A percentile compares a stretch with the other conserved stretches of the same genome.
phyloP scores from a whole-genome alignment of 2,329 filamentous ascomycete genomes.

The Xylariaceae sp. region DNA sequence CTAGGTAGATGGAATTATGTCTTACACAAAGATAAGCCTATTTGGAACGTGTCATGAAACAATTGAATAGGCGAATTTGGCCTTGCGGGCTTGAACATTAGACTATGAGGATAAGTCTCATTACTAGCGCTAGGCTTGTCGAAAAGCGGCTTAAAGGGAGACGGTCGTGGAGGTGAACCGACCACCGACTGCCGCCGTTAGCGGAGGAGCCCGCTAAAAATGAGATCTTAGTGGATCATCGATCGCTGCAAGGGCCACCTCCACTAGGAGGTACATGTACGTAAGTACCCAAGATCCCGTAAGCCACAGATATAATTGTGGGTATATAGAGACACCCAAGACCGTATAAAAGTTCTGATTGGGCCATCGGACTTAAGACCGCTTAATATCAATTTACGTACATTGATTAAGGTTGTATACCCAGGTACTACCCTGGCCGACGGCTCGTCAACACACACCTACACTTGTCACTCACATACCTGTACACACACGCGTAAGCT shows the following conservation, averaged over 20 bases:
- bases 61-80: too few relatives aligned
- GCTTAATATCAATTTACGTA: not conserved
- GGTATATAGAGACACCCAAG: not conserved
- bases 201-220: not conserved
- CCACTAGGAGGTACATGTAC: not conserved
- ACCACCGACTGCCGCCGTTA: not conserved
- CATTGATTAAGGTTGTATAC: too few relatives aligned
- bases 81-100: too few relatives aligned
- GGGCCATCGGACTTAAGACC: not conserved
- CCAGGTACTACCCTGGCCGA: not conserved
- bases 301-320: not conserved
- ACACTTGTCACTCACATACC: too few relatives aligned
- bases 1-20: too few relatives aligned
- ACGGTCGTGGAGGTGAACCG: not conserved
- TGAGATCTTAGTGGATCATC: not conserved
- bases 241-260: not conserved
- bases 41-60: too few relatives aligned
- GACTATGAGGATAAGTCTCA: too few relatives aligned
- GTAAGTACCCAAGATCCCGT: not conserved
- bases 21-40: too few relatives aligned
- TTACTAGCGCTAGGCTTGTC: too few relatives aligned
- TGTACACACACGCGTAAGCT: slow-evolving; percentile 26
- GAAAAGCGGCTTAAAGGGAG: not conserved
- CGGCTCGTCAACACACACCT: not conserved
- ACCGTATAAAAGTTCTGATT: not conserved